These are phyloP conservation scores for Ceratocystis lukuohia DNA, from an alignment of 2,329 filamentous ascomycete genomes.

Conservation along the genomic window DNA sequence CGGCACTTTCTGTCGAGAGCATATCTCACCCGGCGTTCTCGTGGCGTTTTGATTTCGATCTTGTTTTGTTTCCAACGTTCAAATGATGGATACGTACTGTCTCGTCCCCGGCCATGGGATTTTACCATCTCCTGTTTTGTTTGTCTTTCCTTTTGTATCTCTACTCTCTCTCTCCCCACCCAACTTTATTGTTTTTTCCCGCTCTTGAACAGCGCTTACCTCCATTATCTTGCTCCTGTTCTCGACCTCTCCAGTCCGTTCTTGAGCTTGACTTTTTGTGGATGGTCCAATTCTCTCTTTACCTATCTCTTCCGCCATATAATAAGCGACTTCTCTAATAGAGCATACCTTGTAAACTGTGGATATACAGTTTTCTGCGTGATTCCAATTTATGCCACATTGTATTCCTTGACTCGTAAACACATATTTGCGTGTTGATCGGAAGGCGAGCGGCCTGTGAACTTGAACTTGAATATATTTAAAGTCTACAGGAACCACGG, in stretches of 20 bases:
- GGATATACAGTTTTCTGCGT: too few relatives aligned
- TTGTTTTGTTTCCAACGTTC: background rate
- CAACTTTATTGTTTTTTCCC: background rate
- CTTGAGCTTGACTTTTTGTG: background rate
- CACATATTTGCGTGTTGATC: too few relatives aligned
- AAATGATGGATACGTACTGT: background rate
- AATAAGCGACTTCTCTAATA: background rate
- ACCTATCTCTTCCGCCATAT: background rate
- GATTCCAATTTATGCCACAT: too few relatives aligned
- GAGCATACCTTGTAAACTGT: too few relatives aligned
- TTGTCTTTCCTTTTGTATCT: background rate
- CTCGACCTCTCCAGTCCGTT: background rate
- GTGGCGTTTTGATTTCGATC: background rate
- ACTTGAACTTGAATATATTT: too few relatives aligned
- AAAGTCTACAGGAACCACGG: too few relatives aligned
- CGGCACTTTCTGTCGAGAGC: background rate
- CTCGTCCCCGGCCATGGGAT: too few relatives aligned
- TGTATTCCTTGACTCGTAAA: too few relatives aligned
- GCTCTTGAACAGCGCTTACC: background rate
- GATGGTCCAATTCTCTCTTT: background rate
- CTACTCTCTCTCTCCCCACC: background rate
- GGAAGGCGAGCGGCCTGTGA: too few relatives aligned
- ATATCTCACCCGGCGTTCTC: constrained; percentile 2
- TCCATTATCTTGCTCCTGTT: background rate
- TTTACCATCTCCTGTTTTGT: background rate